phyloP scores from a whole-genome alignment of 805 yeast species.

The Metschnikowia koreensis region DNA sequence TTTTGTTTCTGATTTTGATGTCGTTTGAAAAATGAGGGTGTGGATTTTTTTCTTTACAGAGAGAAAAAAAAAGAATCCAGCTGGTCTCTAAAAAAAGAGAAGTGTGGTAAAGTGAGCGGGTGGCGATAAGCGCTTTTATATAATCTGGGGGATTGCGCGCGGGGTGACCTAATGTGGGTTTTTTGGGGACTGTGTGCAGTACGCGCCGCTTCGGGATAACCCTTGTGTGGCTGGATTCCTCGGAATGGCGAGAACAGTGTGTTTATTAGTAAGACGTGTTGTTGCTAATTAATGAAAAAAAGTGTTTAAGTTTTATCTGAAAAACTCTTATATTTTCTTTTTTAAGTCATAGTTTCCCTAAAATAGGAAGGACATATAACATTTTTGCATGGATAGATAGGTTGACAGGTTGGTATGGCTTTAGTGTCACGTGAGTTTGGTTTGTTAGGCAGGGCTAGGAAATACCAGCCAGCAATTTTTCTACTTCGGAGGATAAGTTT shows the following conservation, averaged over 20 bases:
- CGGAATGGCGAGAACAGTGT: neutral
- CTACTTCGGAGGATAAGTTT: too few relatives aligned
- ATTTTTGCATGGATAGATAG: too few relatives aligned
- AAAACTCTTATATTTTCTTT: too few relatives aligned
- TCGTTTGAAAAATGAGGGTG: neutral
- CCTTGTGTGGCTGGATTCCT: conserved; percentile 7
- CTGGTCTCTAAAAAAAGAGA: conserved; percentile 5
- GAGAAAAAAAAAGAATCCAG: neutral
- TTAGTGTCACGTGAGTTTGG: too few relatives aligned
- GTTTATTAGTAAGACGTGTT: neutral
- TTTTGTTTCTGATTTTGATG: neutral
- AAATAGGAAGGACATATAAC: too few relatives aligned
- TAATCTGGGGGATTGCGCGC: conserved; percentile 8
- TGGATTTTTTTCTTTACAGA: conserved; percentile 1
- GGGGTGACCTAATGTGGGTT: conserved; percentile 2
- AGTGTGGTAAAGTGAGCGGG: conserved; percentile 4
- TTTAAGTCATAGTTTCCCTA: too few relatives aligned
- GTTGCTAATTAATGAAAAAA: neutral
- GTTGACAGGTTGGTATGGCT: too few relatives aligned
- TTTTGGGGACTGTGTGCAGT: neutral
- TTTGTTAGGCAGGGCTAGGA: too few relatives aligned
- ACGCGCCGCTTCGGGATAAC: conserved; percentile 3
- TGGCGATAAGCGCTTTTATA: conserved; percentile 21
- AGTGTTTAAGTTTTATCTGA: too few relatives aligned
- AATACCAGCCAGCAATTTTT: too few relatives aligned